Base-by-base conservation (phyloP, 2,329 filamentous ascomycete species). In the Mycogone perniciosa region DNA sequence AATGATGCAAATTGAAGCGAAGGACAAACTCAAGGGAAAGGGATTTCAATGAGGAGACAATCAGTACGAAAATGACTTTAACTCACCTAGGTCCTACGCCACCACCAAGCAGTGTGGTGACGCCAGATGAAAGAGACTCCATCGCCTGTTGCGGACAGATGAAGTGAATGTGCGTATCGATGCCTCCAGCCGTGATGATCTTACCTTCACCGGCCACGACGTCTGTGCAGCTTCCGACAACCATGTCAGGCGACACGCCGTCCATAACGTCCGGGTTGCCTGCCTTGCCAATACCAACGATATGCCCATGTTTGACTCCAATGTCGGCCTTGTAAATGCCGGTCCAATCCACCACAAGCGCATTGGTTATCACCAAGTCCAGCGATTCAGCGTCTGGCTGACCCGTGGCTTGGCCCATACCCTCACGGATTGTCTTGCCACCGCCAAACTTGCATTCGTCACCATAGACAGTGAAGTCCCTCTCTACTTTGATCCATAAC, bases 201-300 rank as follows among this genome's bases (percentile, higher is more conserved):
- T 88, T 88, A 60, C 87, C 84, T 71, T 97, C 92, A 10, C 83
- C 91, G 13, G 92, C 89, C 64, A 97, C 84, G 26, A 96, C 89
- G 73, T 97, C 92, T 0, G 92, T 97, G 58, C 87, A 89, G 56
- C 85, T 86, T 8, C 92, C 92, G 7, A 96, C 82, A 2, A 96
- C 73, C 83, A 97, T 82, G 50, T 83, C 77, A 0, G 82, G 75
- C 53, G 85, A 76, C 6, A 97, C 89, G 4, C 88, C 88, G 31
- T 93, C 86, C 92, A 96, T 96, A 43, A 95, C 82, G 69, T 97
- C 92, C n/a, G 92, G 92, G 62, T 96, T 97, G 20, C 92, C 92
- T 11, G 92, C 89, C 70, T 97, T 96, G 53, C 92, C 92, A 59
- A 97, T 92, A 0, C 83, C 92, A 30, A 85, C 84, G 61, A 97